A percentile compares a stretch with the other conserved stretches of the same genome.
These are phyloP conservation scores for Phytopythium ostracodes DNA, from an alignment of 352 stramenopile species.

Conservation along the genomic window DNA sequence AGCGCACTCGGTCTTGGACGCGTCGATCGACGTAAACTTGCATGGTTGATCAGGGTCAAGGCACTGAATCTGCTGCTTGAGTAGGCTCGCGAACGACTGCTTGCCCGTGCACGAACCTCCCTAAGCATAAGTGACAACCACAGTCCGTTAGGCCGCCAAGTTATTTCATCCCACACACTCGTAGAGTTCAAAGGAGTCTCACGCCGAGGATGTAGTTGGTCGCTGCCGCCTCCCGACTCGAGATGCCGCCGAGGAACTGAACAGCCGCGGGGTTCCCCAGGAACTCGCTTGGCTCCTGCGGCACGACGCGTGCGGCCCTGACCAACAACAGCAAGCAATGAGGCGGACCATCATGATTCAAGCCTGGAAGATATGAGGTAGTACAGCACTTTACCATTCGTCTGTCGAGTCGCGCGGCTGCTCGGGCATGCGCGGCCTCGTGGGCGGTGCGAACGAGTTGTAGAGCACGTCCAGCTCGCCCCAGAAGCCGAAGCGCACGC, in stretches of 20 bases:
- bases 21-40: constrained; percentile 26
- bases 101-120: constrained; percentile 50
- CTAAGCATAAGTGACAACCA: constrained; percentile 23
- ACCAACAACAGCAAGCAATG: neutral
- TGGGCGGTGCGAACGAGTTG: constrained; percentile 22
- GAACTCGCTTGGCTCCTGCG: constrained; percentile 30
- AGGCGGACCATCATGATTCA: neutral
- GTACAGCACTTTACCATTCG: constrained; percentile 37
- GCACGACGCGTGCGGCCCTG: constrained; percentile 37
- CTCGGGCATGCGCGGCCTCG: constrained; percentile 44
- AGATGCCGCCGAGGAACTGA: constrained; percentile 23
- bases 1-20: constrained; percentile 16
- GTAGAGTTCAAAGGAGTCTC: neutral
- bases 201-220: constrained; percentile 72
- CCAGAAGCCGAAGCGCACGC: constrained; percentile 57
- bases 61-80: constrained; percentile 24
- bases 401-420: constrained; percentile 16
- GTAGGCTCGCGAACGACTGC: constrained; percentile 36
- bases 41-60: constrained; percentile 16
- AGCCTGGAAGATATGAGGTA: neutral
- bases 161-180: too few species aligned
- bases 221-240: constrained; percentile 7
- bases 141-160: neutral
- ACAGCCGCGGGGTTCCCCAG: constrained; percentile 48
- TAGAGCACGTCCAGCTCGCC: constrained; percentile 52